Evolutionary conservation across 2,329 filamentous ascomycete species (phyloP).

Genomic region (Paraconiothyrium sp.): DNA sequence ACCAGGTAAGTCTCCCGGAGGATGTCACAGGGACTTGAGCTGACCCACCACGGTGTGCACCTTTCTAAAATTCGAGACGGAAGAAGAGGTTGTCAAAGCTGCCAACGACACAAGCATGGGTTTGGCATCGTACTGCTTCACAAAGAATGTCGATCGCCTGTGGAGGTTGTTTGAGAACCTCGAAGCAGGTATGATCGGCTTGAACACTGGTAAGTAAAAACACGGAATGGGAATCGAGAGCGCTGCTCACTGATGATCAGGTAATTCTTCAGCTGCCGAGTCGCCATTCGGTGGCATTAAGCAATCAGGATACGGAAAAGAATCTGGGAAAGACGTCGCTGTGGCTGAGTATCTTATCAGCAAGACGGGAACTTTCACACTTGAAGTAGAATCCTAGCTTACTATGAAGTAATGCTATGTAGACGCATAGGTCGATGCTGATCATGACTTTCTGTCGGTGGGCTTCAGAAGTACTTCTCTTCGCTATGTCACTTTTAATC

Average conservation of each 20-base stretch:
- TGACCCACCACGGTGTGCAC: slow-evolving; percentile 49
- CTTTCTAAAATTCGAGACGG: slow-evolving; percentile 71
- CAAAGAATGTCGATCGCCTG: slow-evolving; percentile 71
- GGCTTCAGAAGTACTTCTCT: not conserved
- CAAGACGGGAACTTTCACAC: slow-evolving; percentile 71
- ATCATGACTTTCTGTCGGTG: not conserved
- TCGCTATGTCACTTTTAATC: not conserved
- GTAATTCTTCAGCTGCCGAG: slow-evolving; percentile 72
- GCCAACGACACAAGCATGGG: slow-evolving; percentile 73
- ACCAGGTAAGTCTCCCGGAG: slow-evolving; percentile 57
- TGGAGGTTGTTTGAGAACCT: slow-evolving; percentile 74
- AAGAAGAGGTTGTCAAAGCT: slow-evolving; percentile 68
- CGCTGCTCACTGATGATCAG: slow-evolving; percentile 37
- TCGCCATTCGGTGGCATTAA: slow-evolving; percentile 75
- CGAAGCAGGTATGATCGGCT: slow-evolving; percentile 75
- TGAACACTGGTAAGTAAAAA: slow-evolving; percentile 63
- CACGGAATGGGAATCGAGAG: not conserved
- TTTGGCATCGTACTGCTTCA: slow-evolving; percentile 73
- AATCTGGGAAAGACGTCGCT: slow-evolving; percentile 72
- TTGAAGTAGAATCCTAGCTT: slow-evolving; percentile 53
- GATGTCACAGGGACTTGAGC: not conserved
- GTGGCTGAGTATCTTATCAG: slow-evolving; percentile 70
- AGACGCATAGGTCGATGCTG: not conserved
- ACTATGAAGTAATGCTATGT: not conserved
- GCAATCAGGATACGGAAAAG: slow-evolving; percentile 74